Conservation (phyloP, 352 stramenopile genomes). For the Globisporangium carolinianum region DNA sequence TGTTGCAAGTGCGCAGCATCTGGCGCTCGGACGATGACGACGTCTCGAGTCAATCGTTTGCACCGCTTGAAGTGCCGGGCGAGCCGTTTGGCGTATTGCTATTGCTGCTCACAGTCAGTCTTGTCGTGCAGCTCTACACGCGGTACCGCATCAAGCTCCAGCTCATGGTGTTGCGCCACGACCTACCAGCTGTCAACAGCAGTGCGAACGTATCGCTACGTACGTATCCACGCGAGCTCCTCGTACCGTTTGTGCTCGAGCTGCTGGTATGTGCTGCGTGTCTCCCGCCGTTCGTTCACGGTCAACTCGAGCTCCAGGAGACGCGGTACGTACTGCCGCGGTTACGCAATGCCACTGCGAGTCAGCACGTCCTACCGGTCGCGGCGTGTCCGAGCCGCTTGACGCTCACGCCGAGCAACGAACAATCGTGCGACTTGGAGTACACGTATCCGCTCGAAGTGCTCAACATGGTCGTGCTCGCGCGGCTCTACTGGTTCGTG, state of each 20-base stretch:
- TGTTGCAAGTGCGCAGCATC: conserved; percentile 53
- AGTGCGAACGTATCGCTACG: conserved; percentile 7
- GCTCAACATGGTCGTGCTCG: conserved; percentile 48
- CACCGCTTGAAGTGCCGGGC: too few relatives aligned
- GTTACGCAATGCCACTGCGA: neutral
- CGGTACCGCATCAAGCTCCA: conserved; percentile 49
- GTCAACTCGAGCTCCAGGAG: conserved; percentile 33
- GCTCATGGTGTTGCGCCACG: conserved; percentile 42
- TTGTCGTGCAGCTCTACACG: conserved; percentile 34
- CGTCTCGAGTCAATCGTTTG: too few relatives aligned
- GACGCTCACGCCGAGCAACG: conserved; percentile 14
- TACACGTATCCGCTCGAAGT: conserved; percentile 60
- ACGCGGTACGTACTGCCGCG: conserved; percentile 29
- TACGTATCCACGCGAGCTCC: conserved; percentile 17
- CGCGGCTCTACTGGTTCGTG: conserved; percentile 57
- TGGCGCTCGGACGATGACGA: conserved; percentile 22
- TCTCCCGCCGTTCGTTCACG: conserved; percentile 45
- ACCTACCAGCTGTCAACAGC: conserved; percentile 21
- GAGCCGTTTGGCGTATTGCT: too few relatives aligned
- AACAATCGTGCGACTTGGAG: conserved; percentile 23
- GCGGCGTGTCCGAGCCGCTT: conserved; percentile 17
- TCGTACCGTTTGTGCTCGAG: conserved; percentile 38
- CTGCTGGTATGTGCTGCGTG: conserved; percentile 32
- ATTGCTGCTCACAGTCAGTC: too few relatives aligned
- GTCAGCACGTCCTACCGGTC: neutral